These are phyloP conservation scores for Botrytis paeoniae DNA, from an alignment of 2,329 filamentous ascomycete genomes.

Conservation along the genomic window DNA sequence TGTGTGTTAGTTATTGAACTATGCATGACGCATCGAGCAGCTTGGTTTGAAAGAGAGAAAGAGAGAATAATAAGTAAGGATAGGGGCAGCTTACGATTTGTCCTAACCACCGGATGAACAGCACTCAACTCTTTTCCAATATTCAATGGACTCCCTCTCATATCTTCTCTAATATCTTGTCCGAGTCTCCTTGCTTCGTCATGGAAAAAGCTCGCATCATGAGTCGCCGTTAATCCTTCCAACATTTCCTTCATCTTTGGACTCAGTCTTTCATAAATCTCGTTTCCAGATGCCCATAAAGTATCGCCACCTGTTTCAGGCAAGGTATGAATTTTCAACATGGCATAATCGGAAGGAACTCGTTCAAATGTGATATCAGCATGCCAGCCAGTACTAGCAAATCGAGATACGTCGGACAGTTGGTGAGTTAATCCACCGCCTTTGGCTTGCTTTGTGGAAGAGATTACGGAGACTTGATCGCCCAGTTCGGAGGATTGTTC, in stretches of 20 bases:
- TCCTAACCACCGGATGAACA: conserved; percentile 51
- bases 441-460: conserved; percentile 42
- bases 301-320: conserved; percentile 48
- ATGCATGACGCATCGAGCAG: neutral
- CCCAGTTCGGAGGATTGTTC: conserved; percentile 52
- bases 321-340: conserved; percentile 49
- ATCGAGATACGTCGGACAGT: conserved; percentile 50
- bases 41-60: neutral
- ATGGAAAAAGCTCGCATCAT: conserved; percentile 50
- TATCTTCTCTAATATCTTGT: conserved; percentile 38
- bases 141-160: conserved; percentile 45
- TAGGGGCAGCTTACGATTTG: conserved; percentile 45
- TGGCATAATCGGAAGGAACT: conserved; percentile 52
- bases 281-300: conserved; percentile 50
- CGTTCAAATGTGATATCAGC: conserved; percentile 54
- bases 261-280: conserved; percentile 55
- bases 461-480: conserved; percentile 56
- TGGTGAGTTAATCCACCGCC: conserved; percentile 44
- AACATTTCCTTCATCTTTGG: conserved; percentile 47
- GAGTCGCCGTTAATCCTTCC: conserved; percentile 49
- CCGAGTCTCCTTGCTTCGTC: conserved; percentile 49
- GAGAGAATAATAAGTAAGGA: neutral
- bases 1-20: neutral
- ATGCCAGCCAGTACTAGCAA: conserved; percentile 50
- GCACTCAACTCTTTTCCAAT: conserved; percentile 26